Percentiles rank a stretch among this genome's conserved stretches.
These are phyloP conservation scores for Theobroma grandiflorum DNA, from an alignment of 441 rosid species.

Conservation along the genomic window DNA sequence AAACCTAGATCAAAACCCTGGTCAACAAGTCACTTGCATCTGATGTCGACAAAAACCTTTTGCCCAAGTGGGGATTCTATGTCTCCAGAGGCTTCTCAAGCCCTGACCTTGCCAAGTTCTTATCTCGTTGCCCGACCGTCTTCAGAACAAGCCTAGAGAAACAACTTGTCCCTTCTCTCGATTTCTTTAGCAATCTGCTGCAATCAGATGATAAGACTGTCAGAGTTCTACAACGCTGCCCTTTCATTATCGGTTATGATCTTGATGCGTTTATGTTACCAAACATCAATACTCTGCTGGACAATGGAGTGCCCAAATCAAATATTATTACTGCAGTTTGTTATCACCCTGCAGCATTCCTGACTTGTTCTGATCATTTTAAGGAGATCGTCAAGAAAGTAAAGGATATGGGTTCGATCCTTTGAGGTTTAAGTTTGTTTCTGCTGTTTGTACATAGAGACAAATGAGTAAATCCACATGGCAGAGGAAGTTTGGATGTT, in stretches of 20 bases:
- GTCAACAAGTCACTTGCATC: neutral
- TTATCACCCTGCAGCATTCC: neutral
- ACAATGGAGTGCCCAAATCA: slow-evolving; percentile 33
- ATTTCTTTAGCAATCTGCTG: slow-evolving; percentile 27
- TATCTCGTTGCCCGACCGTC: neutral
- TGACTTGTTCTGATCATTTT: neutral
- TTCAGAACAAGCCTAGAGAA: slow-evolving; percentile 32
- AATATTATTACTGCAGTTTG: neutral
- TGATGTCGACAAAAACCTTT: slow-evolving; percentile 21
- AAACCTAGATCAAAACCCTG: slow-evolving; percentile 21
- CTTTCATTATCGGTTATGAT: neutral
- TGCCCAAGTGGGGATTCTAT: slow-evolving; percentile 32
- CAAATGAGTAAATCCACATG: slow-evolving; percentile 21
- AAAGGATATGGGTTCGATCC: slow-evolving; percentile 37
- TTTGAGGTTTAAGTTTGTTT: slow-evolving; percentile 20
- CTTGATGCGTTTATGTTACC: neutral
- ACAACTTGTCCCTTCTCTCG: slow-evolving; percentile 34
- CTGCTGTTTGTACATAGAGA: slow-evolving; percentile 15
- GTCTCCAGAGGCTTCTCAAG: slow-evolving; percentile 33
- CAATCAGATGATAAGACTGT: slow-evolving; percentile 13
- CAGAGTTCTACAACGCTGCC: neutral
- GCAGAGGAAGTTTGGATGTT: slow-evolving; percentile 34
- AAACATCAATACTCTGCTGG: slow-evolving; percentile 7
- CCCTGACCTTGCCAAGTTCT: slow-evolving; percentile 12
- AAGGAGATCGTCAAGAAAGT: slow-evolving; percentile 23